phyloP scores from a whole-genome alignment of 1,139 yeast genomes.

The Zygosaccharomyces pseudobailii region DNA sequence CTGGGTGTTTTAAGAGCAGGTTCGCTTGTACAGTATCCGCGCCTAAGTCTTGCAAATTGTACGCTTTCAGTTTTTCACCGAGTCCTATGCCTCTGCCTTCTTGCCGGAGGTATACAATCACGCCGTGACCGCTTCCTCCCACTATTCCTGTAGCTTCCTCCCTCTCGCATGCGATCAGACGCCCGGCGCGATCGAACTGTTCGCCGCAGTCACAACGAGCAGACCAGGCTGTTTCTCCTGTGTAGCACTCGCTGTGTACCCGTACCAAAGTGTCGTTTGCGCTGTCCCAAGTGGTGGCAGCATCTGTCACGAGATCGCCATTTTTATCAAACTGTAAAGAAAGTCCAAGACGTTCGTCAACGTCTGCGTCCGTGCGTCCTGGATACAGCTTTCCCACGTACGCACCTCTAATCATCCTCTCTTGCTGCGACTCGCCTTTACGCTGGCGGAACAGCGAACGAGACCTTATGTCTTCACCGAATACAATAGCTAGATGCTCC shows the following conservation, averaged over 20 bases:
- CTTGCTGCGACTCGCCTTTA: slow-evolving; percentile 76
- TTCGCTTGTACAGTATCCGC: slow-evolving; percentile 99
- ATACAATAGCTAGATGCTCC: slow-evolving; percentile 95
- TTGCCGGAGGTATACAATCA: slow-evolving; percentile 91
- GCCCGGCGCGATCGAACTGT: slow-evolving; percentile 96
- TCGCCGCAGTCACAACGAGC: slow-evolving; percentile 99
- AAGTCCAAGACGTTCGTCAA: slow-evolving; percentile 44
- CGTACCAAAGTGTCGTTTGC: slow-evolving; percentile 52
- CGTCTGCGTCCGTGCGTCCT: slow-evolving; percentile 68
- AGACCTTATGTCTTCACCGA: slow-evolving; percentile 87
- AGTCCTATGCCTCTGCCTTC: slow-evolving; percentile 98
- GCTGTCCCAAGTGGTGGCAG: slow-evolving; percentile 32
- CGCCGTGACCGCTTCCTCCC: slow-evolving; percentile 80
- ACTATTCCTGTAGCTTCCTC: slow-evolving; percentile 27
- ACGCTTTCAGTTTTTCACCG: slow-evolving; percentile 94
- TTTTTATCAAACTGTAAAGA: slow-evolving; percentile 44
- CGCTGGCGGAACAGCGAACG: slow-evolving; percentile 58
- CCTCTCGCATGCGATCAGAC: slow-evolving; percentile 53
- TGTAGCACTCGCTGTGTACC: slow-evolving; percentile 95
- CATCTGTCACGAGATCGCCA: slow-evolving; percentile 49
- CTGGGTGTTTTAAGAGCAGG: slow-evolving; percentile 87
- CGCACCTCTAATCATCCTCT: slow-evolving; percentile 96
- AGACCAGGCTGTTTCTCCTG: slow-evolving; percentile 99
- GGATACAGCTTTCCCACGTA: slow-evolving; percentile 86
- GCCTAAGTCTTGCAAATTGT: slow-evolving; percentile 93